Base-by-base conservation (phyloP, 2,329 filamentous ascomycete genomes). In the Fusarium torreyae region DNA sequence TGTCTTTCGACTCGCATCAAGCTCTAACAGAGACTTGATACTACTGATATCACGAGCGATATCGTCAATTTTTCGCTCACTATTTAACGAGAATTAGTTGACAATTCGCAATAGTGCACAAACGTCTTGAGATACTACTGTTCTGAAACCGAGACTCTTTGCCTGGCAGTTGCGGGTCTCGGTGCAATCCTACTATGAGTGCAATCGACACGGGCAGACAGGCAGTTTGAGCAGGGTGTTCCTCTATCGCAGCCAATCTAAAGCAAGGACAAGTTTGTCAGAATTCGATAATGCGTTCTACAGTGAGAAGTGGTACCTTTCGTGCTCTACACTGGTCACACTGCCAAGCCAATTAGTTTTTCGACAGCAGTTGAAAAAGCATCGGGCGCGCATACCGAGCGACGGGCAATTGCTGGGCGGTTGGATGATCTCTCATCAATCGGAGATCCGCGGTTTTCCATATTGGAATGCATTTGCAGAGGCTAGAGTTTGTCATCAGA, bases 11-110 rank as follows among this genome's bases (percentile, higher is more conserved):
- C 24, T 13, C 9, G 57, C 13, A 4, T 63, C 58, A 17, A 80
- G 66, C 6, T 66, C 56, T 42, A 75, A 42, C 6, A 75, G 40
- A n/a, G 42, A 49, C 57, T 79, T 77, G 44, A 81, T 80, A 15
- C 71, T 71, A 22, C 77, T 73, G 38, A 81, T 70, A 55, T 78
- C 77, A 20, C 69, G 72, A 43, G 71, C 76, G 40, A 80, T 79
- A 3, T 73, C 70, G 38, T 81, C 78, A 26, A 81, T 79, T 56
- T 81, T 81, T 44, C 70, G 74, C 48, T 81, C 80, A 58, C 79
- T 81, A 7, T n/a, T 17, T 6, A 5, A 20, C 3, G 20, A 8
- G 1, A 2, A 14, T 44, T 26, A 46, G 9, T 1, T 2, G 0
- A 9, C 9, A 9, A 4, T 7, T 7, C 10, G 1, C 4, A 3